Evolutionary conservation across 352 stramenopile species (phyloP).

Genomic region (Elongisporangium undulatum): DNA sequence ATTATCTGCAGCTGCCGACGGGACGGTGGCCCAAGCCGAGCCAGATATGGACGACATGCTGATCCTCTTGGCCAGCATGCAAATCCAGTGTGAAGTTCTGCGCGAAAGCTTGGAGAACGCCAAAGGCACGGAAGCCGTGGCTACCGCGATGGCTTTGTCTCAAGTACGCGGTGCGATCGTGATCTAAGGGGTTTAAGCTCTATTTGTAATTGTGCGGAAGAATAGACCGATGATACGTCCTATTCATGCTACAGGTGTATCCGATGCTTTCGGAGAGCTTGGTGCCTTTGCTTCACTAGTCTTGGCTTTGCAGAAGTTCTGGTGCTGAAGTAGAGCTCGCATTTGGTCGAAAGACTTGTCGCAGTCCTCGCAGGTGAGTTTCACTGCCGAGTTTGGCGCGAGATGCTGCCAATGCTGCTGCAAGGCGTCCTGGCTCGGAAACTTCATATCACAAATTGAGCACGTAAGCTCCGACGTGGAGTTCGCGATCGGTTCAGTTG

Average conservation of each 20-base stretch:
- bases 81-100: slow-evolving; percentile 63
- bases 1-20: not conserved
- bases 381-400: slow-evolving; percentile 11
- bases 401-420: slow-evolving; percentile 38
- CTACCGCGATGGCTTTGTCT: slow-evolving; percentile 11
- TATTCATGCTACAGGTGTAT: slow-evolving; percentile 10
- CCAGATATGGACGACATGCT: slow-evolving; percentile 44
- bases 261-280: slow-evolving; percentile 5
- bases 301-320: slow-evolving; percentile 53
- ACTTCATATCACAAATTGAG: slow-evolving; percentile 32
- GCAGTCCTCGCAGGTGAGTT: slow-evolving; percentile 38
- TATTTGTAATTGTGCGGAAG: not conserved
- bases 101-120: slow-evolving; percentile 29
- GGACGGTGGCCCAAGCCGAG: not conserved
- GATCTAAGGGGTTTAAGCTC: slow-evolving; percentile 9
- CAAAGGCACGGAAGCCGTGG: slow-evolving; percentile 4
- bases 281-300: not conserved
- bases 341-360: slow-evolving; percentile 57
- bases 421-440: slow-evolving; percentile 18
- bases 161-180: slow-evolving; percentile 15
- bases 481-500: not conserved
- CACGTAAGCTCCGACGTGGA: slow-evolving; percentile 12
- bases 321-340: slow-evolving; percentile 68
- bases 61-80: slow-evolving; percentile 60
- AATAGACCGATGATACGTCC: not conserved